A percentile compares a stretch with the other conserved stretches of the same genome.
These are phyloP conservation scores for Penicillium nucicola DNA, from an alignment of 495 filamentous ascomycete species.

Conservation along the genomic window DNA sequence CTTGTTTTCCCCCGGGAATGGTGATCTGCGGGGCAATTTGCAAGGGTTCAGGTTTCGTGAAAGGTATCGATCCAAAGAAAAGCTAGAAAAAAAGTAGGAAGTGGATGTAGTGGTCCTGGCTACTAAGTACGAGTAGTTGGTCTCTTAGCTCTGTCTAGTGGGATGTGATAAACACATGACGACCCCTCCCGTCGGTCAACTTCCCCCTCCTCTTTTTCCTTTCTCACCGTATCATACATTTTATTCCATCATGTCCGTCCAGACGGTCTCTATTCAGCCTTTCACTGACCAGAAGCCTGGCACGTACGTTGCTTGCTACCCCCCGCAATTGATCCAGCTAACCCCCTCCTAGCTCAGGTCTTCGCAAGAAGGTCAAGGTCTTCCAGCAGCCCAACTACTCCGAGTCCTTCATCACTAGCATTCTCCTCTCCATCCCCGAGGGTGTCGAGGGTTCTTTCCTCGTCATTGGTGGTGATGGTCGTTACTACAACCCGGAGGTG, in stretches of 20 bases:
- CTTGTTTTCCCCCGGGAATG: neutral
- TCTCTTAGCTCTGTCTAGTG: neutral
- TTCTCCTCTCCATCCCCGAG: constrained; percentile 94
- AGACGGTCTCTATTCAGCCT: constrained; percentile 71
- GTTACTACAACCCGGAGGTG: constrained; percentile 95
- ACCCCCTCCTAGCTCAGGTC: constrained; percentile 69
- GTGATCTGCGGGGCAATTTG: constrained; percentile 1
- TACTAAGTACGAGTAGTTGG: neutral
- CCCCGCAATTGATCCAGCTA: constrained; percentile 14
- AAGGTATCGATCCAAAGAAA: too few relatives aligned
- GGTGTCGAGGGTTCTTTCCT: constrained; percentile 83
- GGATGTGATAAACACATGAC: constrained; percentile 35
- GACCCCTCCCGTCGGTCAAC: constrained; percentile 22
- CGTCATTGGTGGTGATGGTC: constrained; percentile 96
- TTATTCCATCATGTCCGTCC: constrained; percentile 59
- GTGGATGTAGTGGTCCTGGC: neutral
- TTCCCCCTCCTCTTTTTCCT: constrained; percentile 7
- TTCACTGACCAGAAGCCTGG: constrained; percentile 97
- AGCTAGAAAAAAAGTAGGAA: neutral
- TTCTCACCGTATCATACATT: constrained; percentile 11
- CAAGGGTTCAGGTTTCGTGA: neutral
- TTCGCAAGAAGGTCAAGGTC: constrained; percentile 97
- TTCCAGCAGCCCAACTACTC: constrained; percentile 95
- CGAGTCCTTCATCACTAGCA: constrained; percentile 90
- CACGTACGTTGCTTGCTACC: constrained; percentile 68